phyloP scores from a whole-genome alignment of 1,284 basidiomycete genomes.

The Inonotus hispidus region DNA sequence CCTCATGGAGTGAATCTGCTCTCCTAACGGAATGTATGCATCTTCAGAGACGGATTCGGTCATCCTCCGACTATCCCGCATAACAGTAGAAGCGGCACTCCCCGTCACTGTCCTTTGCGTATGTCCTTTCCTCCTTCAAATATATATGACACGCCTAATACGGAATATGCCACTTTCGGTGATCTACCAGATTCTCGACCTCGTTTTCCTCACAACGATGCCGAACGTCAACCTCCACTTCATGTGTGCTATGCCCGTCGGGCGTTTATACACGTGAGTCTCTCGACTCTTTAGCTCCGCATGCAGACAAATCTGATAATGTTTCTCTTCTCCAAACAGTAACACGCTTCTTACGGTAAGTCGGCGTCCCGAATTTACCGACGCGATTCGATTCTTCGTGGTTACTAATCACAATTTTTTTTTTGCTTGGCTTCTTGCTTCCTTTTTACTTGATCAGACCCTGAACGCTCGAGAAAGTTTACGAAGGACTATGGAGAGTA shows the following conservation, averaged over 20 bases:
- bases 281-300: background rate
- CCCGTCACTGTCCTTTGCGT: conserved; percentile 12
- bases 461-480: conserved; percentile 15
- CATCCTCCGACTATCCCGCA: conserved; percentile 12
- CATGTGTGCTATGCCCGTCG: conserved; percentile 17
- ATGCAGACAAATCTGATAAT: background rate
- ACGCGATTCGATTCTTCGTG: background rate
- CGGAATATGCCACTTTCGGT: background rate
- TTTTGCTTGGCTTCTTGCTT: no score
- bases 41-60: conserved; percentile 14
- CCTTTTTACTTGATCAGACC: conserved; percentile 4
- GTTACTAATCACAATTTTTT: background rate
- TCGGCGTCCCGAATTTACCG: background rate
- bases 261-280: conserved; percentile 13
- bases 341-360: conserved; percentile 15
- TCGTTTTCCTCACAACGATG: conserved; percentile 13
- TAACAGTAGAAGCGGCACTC: conserved; percentile 13
- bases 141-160: background rate
- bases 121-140: background rate
- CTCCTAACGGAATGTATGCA: background rate
- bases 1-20: background rate
- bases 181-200: conserved; percentile 10
- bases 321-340: background rate
- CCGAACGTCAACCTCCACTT: conserved; percentile 14
- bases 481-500: conserved; percentile 15